A percentile compares a stretch with the other conserved stretches of the same genome.
phyloP scores from a whole-genome alignment of 208 protist species.

The Trypanosoma boissoni region DNA sequence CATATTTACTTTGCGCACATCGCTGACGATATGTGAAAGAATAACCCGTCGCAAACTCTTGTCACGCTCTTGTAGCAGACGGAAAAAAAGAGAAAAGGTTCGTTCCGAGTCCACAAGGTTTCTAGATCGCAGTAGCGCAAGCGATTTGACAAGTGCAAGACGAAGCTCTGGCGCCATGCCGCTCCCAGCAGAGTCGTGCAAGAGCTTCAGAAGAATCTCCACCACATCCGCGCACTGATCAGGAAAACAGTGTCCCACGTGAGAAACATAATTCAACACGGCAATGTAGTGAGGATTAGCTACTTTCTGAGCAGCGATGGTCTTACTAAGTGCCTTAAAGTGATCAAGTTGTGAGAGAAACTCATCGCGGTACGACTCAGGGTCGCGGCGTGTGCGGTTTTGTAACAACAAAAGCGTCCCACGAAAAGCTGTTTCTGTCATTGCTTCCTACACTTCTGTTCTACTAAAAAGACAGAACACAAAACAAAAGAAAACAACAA shows the following conservation, averaged over 20 bases:
- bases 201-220: slow-evolving; percentile 88
- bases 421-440: slow-evolving; percentile 76
- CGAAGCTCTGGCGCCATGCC: slow-evolving; percentile 83
- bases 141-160: slow-evolving; percentile 82
- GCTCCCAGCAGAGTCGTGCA: slow-evolving; percentile 70
- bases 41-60: slow-evolving; percentile 90
- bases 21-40: slow-evolving; percentile 93
- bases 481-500: background rate
- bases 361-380: slow-evolving; percentile 95
- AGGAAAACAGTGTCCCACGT: slow-evolving; percentile 92
- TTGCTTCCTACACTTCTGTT: slow-evolving; percentile 1
- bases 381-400: slow-evolving; percentile 94
- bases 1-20: slow-evolving; percentile 94
- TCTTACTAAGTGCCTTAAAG: slow-evolving; percentile 89
- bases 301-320: slow-evolving; percentile 82
- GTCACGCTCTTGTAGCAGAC: slow-evolving; percentile 94
- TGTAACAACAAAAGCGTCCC: slow-evolving; percentile 94
- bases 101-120: slow-evolving; percentile 81
- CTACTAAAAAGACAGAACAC: too few species aligned
- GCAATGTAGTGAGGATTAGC: slow-evolving; percentile 88
- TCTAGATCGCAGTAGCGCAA: slow-evolving; percentile 94
- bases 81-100: slow-evolving; percentile 95
- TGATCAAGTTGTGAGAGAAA: slow-evolving; percentile 94
- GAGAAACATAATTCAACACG: slow-evolving; percentile 78
- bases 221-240: slow-evolving; percentile 69